Evolutionary conservation across 192 early-diverging fungal species (phyloP).

Genomic region (Entomortierella beljakovae): DNA sequence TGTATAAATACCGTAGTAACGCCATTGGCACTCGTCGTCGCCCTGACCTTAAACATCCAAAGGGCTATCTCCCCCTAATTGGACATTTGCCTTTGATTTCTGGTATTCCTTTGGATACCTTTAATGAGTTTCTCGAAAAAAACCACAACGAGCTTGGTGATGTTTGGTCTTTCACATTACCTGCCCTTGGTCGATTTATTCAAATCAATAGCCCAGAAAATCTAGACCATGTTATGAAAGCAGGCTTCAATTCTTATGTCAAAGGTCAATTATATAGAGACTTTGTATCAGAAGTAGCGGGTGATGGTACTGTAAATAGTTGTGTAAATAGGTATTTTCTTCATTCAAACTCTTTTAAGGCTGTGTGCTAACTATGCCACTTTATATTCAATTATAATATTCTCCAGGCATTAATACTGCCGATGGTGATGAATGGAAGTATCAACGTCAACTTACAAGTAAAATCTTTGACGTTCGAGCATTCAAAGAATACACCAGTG

Average conservation of each 20-base stretch:
- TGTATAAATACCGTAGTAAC: slow-evolving; percentile 29
- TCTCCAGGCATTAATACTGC: slow-evolving; percentile 5
- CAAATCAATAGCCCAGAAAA: slow-evolving; percentile 1
- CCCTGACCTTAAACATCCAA: slow-evolving; percentile 24
- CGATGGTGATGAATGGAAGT: slow-evolving; percentile 12
- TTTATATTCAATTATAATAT: neutral
- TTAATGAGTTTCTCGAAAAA: slow-evolving; percentile 18
- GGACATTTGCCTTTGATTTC: slow-evolving; percentile 19
- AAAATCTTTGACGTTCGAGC: slow-evolving; percentile 13
- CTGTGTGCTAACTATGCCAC: too few relatives aligned
- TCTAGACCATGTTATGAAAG: slow-evolving; percentile 10
- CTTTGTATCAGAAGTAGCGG: neutral
- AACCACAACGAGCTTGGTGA: slow-evolving; percentile 17
- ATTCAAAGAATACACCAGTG: slow-evolving; percentile 17
- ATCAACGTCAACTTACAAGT: neutral
- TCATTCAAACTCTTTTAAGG: too few relatives aligned
- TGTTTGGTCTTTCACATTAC: slow-evolving; percentile 22
- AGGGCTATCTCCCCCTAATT: slow-evolving; percentile 12
- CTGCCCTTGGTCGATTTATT: slow-evolving; percentile 11
- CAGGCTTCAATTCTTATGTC: neutral
- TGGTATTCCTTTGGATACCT: neutral
- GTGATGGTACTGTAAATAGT: neutral
- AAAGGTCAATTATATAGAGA: neutral
- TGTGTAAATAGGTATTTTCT: neutral
- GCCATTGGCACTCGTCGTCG: slow-evolving; percentile 30